Conservation (phyloP, 2,329 filamentous ascomycete genomes). For the Xylariaceae sp. region DNA sequence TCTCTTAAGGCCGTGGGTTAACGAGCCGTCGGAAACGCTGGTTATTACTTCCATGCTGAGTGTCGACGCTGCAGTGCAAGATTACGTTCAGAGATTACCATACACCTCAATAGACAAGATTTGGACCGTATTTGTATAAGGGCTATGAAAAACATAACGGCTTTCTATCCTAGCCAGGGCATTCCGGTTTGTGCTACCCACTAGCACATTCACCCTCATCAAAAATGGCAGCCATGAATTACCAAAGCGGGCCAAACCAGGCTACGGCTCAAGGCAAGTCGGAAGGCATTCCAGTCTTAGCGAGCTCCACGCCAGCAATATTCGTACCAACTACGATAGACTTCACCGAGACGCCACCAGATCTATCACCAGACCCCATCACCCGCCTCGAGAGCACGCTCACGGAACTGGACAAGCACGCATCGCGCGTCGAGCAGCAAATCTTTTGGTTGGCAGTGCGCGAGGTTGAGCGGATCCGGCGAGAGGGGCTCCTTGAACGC, state of each 20-base stretch:
- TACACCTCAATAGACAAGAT: too few species aligned
- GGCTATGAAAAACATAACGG: too few species aligned
- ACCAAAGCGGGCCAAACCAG: not conserved
- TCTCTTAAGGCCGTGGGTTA: too few species aligned
- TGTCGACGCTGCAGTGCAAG: too few species aligned
- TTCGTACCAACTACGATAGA: slow-evolving; percentile 37
- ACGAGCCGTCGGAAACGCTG: too few species aligned
- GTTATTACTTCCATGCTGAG: too few species aligned
- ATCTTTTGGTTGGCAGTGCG: slow-evolving; percentile 30
- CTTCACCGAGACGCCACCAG: slow-evolving; percentile 37
- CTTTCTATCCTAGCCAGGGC: too few species aligned
- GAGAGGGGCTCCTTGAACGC: slow-evolving; percentile 4
- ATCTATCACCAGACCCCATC: slow-evolving; percentile 26
- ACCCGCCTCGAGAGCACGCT: slow-evolving; percentile 21
- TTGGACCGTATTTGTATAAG: too few species aligned
- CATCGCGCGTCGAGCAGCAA: slow-evolving; percentile 34
- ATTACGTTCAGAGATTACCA: too few species aligned
- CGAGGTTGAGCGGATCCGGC: slow-evolving; percentile 26
- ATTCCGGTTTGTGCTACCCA: too few species aligned
- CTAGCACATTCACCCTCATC: not conserved
- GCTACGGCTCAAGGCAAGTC: not conserved
- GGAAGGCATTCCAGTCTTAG: slow-evolving; percentile 31
- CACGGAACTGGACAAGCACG: slow-evolving; percentile 35
- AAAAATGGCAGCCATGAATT: slow-evolving; percentile 12
- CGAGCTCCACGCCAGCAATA: slow-evolving; percentile 32